Evolutionary conservation across 805 yeast genomes (phyloP), one percentile per base, ranked within the genome.

Genomic region (Cyberlindnera mycetangii): DNA sequence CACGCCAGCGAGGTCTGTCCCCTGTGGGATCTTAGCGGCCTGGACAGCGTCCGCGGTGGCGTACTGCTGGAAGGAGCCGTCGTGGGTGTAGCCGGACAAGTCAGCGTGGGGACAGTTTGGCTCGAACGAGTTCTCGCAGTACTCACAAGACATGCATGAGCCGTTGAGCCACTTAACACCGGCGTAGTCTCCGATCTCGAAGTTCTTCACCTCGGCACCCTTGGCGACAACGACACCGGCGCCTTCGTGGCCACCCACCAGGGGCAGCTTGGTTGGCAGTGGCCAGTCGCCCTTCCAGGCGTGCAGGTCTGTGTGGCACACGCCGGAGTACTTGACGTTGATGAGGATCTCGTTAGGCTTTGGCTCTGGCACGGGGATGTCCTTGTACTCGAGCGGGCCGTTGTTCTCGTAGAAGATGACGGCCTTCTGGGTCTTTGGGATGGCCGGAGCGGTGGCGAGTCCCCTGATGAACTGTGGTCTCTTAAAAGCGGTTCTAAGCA

Each of bases 31-130:
- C 54, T 75, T 71, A 20, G 95, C 95, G 24, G 93, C 95, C 62
- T 87, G 93, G 41, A 83, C 76, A 34, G 92, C 92, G 64, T 86
- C 90, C 28, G 92, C 95, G 39, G 90, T 81, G 39, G 89, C 89
- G 64, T 86, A 88, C 69, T 87, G 87, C 68, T 88, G 95, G 82
- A 88, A 86, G 17, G 93, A 80, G 52, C 96, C 96, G 65, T 88
- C 92, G 61, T 82, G 89, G 28, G 89, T 83, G 77, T 85, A 87
- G 55, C 96, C 96, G 17, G 90, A 82, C 61, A 86, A 74, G 53
- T 79, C 59, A 64, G 79, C 67, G 78, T 71, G 39, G 86, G 90
- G 90, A 68, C 85, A 79, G 60, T 73, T 76, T 38, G 83, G 68
- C 63, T 79, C 85, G 46, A 63, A 56, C 37, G 76, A 70, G 37